These are phyloP conservation scores for Skeletonema marinoi DNA, from an alignment of 108 stramenopile genomes.

Conservation along the genomic window DNA sequence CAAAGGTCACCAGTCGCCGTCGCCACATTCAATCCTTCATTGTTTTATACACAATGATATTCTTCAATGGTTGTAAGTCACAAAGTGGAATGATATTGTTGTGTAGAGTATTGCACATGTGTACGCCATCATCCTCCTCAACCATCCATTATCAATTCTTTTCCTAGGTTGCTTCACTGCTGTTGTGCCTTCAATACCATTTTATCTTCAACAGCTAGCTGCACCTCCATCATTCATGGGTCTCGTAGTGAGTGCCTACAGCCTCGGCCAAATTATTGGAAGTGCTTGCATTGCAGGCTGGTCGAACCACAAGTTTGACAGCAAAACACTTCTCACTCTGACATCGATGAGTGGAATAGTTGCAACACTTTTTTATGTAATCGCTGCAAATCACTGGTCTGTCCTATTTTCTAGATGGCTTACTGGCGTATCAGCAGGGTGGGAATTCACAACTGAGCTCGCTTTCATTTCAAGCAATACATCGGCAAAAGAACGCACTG, in stretches of 20 bases:
- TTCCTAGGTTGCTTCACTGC: conserved; percentile 4
- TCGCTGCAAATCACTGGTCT: neutral
- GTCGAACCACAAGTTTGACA: neutral
- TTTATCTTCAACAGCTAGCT: neutral
- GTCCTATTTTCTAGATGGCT: conserved; percentile 4
- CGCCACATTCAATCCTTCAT: neutral
- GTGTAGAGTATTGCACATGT: no score
- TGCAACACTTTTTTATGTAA: neutral
- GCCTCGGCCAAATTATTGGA: conserved; percentile 1
- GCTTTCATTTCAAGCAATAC: conserved; percentile 16
- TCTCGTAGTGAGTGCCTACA: neutral
- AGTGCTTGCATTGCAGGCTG: conserved; percentile 1
- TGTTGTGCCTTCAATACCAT: conserved; percentile 4
- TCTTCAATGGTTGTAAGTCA: conserved; percentile 7
- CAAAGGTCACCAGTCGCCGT: neutral
- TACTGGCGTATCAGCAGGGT: conserved; percentile 17
- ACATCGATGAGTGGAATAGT: conserved; percentile 7
- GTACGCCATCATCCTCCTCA: no score
- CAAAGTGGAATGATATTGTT: neutral
- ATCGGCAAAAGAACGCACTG: conserved; percentile 9
- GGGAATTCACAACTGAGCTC: conserved; percentile 22
- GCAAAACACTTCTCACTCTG: conserved; percentile 18
- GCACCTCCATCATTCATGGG: conserved; percentile 6
- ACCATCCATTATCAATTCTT: neutral
- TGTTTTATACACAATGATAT: conserved; percentile 7